Conservation (phyloP, 2,329 filamentous ascomycete species). For the Venturiaceae sp. region DNA sequence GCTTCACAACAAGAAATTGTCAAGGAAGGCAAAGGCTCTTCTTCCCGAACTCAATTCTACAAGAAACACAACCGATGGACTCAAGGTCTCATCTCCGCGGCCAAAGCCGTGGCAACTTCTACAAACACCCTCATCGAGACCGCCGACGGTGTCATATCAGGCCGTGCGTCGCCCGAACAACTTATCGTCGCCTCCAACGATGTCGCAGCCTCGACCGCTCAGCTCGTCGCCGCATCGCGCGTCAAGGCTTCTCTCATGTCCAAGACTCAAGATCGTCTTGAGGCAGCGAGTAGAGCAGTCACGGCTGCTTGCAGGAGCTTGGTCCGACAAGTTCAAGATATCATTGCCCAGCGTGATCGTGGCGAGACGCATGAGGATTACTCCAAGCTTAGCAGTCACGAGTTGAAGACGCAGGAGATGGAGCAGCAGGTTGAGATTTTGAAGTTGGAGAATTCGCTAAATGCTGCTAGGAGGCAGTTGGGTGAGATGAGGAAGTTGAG, state of each 20-base stretch:
- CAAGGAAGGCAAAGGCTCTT: constrained; percentile 77
- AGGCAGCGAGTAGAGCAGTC: constrained; percentile 86
- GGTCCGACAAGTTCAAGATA: constrained; percentile 86
- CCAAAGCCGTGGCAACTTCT: constrained; percentile 87
- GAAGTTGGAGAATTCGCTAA: constrained; percentile 81
- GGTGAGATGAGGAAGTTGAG: constrained; percentile 98
- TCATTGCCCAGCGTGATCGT: constrained; percentile 78
- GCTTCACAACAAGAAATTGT: constrained; percentile 94
- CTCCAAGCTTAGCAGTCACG: constrained; percentile 75
- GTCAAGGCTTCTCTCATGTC: constrained; percentile 99
- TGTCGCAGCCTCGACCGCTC: constrained; percentile 89
- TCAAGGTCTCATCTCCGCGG: constrained; percentile 90
- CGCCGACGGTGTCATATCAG: constrained; percentile 86
- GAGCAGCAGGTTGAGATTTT: constrained; percentile 99
- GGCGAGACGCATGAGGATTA: constrained; percentile 86
- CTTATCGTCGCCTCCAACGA: constrained; percentile 97
- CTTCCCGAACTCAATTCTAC: constrained; percentile 89
- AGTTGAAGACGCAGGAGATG: constrained; percentile 99
- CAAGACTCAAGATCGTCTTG: constrained; percentile 86
- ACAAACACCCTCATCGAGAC: constrained; percentile 98
- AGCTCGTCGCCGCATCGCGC: constrained; percentile 87
- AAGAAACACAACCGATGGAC: constrained; percentile 99
- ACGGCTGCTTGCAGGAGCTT: constrained; percentile 78
- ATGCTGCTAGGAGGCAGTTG: constrained; percentile 67
- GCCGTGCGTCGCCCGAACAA: constrained; percentile 89